These are phyloP conservation scores for Sistotremastrum niveocremeum DNA, from an alignment of 768 basidiomycete species.

Conservation along the genomic window DNA sequence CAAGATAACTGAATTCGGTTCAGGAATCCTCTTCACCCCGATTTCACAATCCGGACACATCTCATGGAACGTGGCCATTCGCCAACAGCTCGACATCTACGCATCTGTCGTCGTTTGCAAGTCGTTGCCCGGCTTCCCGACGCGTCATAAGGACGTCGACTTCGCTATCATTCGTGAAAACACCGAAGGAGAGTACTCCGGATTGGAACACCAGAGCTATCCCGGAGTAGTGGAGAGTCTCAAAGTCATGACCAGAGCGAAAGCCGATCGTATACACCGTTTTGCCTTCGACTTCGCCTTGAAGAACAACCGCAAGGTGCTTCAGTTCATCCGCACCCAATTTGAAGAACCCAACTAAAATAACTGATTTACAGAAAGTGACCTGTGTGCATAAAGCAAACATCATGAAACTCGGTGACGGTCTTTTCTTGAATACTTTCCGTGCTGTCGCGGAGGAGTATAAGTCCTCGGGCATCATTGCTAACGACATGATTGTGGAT, in stretches of 20 bases:
- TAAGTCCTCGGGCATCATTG: conserved; percentile 79
- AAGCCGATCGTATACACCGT: conserved; percentile 90
- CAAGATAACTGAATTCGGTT: background rate
- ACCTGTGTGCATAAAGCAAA: conserved; percentile 99
- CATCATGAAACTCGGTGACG: conserved; percentile 99
- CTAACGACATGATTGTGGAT: conserved; percentile 98
- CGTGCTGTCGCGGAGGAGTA: conserved; percentile 94
- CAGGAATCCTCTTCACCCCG: conserved; percentile 97
- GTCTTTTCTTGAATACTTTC: conserved; percentile 98
- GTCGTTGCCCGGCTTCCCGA: conserved; percentile 89
- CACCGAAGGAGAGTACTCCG: conserved; percentile 99
- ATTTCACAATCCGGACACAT: conserved; percentile 94
- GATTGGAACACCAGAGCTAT: conserved; percentile 93
- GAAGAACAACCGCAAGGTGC: conserved; percentile 94
- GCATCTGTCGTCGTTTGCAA: conserved; percentile 98
- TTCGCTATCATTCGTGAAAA: conserved; percentile 99
- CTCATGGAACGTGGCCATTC: conserved; percentile 99
- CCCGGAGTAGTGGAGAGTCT: conserved; percentile 97
- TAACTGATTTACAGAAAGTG: conserved; percentile 57
- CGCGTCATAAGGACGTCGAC: conserved; percentile 92
- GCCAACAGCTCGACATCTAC: conserved; percentile 98
- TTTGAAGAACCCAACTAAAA: no score
- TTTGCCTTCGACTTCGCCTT: conserved; percentile 99
- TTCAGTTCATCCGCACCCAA: conserved; percentile 6
- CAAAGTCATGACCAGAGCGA: conserved; percentile 91